These are phyloP conservation scores for Suillus weaverae DNA, from an alignment of 768 basidiomycete species.

Conservation along the genomic window DNA sequence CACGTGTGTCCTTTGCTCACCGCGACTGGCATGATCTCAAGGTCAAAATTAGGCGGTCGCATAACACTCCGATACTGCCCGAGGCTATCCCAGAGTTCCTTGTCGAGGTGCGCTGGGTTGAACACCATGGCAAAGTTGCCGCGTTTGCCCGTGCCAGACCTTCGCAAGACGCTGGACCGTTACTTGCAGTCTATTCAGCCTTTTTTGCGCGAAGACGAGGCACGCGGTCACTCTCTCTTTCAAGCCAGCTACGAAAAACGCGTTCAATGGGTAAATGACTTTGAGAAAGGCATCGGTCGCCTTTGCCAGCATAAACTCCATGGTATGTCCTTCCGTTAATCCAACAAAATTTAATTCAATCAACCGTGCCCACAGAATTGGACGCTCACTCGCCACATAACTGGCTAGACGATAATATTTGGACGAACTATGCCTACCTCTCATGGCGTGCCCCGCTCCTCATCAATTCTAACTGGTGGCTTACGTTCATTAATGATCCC, in stretches of 20 bases:
- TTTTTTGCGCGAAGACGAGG: constrained; percentile 73
- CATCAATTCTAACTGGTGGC: constrained; percentile 97
- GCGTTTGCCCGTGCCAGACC: constrained; percentile 80
- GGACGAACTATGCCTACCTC: constrained; percentile 85
- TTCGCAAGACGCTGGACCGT: constrained; percentile 69
- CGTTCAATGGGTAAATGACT: constrained; percentile 63
- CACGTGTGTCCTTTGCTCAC: not conserved
- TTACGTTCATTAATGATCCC: constrained; percentile 77
- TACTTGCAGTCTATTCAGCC: constrained; percentile 82
- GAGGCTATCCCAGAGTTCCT: not conserved
- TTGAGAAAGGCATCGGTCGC: constrained; percentile 67
- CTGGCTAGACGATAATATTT: constrained; percentile 94
- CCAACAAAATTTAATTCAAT: too few species aligned
- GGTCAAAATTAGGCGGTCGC: not conserved
- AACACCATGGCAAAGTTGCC: constrained; percentile 39
- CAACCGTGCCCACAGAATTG: not conserved
- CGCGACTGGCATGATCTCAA: constrained; percentile 1
- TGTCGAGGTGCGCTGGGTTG: not conserved
- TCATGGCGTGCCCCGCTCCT: constrained; percentile 84
- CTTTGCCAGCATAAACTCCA: constrained; percentile 70
- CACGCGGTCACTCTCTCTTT: constrained; percentile 53
- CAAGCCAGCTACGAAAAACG: constrained; percentile 53
- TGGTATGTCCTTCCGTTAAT: constrained; percentile 46
- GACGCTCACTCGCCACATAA: constrained; percentile 84
- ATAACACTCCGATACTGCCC: not conserved